Base-by-base conservation (phyloP, 805 yeast genomes). In the Yarrowia keelungensis region DNA sequence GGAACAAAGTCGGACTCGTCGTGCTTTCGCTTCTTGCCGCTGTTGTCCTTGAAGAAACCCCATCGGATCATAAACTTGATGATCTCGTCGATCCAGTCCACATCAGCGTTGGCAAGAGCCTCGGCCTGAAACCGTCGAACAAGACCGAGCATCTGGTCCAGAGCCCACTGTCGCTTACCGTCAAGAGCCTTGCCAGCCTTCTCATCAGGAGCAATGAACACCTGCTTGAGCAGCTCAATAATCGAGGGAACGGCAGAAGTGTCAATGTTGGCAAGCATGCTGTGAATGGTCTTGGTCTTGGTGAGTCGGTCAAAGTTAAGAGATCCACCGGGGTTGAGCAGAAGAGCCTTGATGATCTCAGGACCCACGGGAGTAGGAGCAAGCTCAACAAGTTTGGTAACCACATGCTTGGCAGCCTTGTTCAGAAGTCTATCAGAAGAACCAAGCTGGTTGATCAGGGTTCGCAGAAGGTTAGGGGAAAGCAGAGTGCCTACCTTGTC, bases 381-480 rank as follows among this genome's bases (percentile, higher is more conserved):
- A 1, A 79, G 78, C 2, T 83, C 79, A 14, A 89, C 78, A 2
- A 80, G 71, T 3, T 64, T 65, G 2, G 78, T 74, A 54, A 90
- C 78, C 0, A 85, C 82, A 69, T 80, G 81, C 59, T 83, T 84
- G 1, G 97, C 88, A 46, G 89, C 81, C 72, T 87, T 89, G 79
- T 90, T 83, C 62, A 94, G 81, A 68, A 86, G 76, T 67, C 97
- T 82, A 70, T 86, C 87, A 4, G 81, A 74, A 71, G 89, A 89
- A 0, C 91, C 81, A 7, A 89, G 80, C 76, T 93, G 98, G 76
- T 91, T 89, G 71, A 91, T 87, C 58, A 92, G 77, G 11, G 90
- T 84, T 75, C 97, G 83, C 80, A 89, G 76, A 39, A 93, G 81
- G 75, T 92, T 91, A 8, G 76, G 73, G 14, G 76, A 71, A 49